These are phyloP conservation scores for Talaromyces funiculosus DNA, from an alignment of 2,329 filamentous ascomycete species.

Conservation along the genomic window DNA sequence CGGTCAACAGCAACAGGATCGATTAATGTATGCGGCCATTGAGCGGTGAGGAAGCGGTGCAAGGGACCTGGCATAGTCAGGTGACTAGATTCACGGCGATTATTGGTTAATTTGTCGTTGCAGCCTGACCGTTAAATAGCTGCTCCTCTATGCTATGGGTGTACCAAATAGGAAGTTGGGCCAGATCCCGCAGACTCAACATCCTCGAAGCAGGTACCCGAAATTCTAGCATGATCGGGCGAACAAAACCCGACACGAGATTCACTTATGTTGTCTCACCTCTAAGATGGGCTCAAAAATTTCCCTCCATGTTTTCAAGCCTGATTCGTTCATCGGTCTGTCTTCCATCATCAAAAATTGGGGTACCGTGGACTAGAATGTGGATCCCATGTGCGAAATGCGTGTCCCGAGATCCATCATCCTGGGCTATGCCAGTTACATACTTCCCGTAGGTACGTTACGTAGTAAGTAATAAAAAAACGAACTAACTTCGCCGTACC, in stretches of 20 bases:
- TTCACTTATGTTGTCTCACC: neutral
- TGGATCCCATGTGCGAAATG: constrained; percentile 2
- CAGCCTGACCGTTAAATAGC: neutral
- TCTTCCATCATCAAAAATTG: neutral
- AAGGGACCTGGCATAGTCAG: neutral
- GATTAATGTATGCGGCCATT: neutral
- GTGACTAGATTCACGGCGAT: neutral
- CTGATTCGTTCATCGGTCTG: neutral
- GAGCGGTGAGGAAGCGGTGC: neutral
- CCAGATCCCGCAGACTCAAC: neutral
- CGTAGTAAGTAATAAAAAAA: neutral
- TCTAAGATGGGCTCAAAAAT: neutral
- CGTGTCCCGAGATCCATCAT: neutral
- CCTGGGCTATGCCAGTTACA: neutral
- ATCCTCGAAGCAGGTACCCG: constrained; percentile 2
- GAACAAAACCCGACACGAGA: neutral
- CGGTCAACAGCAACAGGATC: neutral
- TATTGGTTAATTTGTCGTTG: neutral
- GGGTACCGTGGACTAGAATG: neutral
- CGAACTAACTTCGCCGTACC: neutral
- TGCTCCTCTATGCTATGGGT: too few relatives aligned
- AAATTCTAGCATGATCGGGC: neutral
- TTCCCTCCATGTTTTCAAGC: neutral
- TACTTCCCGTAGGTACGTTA: neutral
- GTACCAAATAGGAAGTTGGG: neutral